Base-by-base conservation (phyloP, 257 asterid species). In the Scutellaria minor region DNA sequence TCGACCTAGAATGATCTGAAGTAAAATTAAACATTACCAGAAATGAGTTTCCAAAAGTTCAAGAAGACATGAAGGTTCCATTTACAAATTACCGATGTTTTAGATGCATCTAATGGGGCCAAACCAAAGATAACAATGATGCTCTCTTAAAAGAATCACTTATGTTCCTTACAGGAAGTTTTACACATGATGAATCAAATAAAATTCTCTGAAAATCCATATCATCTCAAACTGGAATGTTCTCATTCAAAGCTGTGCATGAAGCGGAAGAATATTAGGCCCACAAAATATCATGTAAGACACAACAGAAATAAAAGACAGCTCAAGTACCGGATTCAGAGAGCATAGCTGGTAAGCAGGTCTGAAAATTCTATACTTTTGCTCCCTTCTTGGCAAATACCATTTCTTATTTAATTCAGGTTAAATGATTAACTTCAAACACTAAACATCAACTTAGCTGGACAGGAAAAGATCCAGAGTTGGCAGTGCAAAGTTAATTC, bases 311-410 rank as follows among this genome's bases (percentile, higher is more conserved):
- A 57, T 35, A 57, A 57, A 46, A 57, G 44, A 57, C 10, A 6
- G 64, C 20, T 31, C 64, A 40, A 40, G 51, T 4, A 42, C 48
- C 0, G 51, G 64, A 58, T 24, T 27, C 18, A 37, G 9, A 13
- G 64, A 37, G 66, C 66, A 61, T 37, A 61, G 35, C 66, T 14
- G 20, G 35, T 53, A 9, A 37, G n/a, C 66, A 14, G 50, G n/a
- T 61, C 14, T 14, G 12, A 40, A 14, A 41, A 14, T 62, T 15
- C 67, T 40, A 13, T n/a, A 14, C 7, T 40, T 58, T 15, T 59
- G 46, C 46, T 6, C 12, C 65, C 46, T 35, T 58, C 13, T 59
- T 35, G 6, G 47, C 45, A 37, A 35, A 31, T 59, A 59, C 12
- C 47, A 13, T 37, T 35, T 59, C 42, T 10, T 13, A 5, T 13